Evolutionary conservation across 441 rosid genomes (phyloP), one percentile per base, ranked within the genome.

Genomic region (Populus trichocarpa): DNA sequence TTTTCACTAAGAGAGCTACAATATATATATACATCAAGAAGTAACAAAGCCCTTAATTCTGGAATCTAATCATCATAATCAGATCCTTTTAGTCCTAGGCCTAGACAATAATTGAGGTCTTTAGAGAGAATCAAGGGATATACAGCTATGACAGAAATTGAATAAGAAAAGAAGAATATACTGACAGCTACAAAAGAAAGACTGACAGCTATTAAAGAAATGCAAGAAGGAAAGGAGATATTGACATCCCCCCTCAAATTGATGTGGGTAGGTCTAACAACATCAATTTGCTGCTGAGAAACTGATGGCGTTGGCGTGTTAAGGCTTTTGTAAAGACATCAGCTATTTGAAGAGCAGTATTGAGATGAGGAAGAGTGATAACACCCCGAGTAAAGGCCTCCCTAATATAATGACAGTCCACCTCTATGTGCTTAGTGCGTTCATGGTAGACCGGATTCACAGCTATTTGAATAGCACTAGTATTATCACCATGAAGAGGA

Each of bases 351-450:
- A 18, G 25, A 32, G 8, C 23, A 6, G 23, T 25, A 13, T 16
- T 22, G 18, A 76, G 13, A 32, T 76, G 30, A 8, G 75, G 42
- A 67, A 81, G 70, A 13, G 70, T 25, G 20, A 77, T 38, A 9
- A 11, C 8, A 33, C 36, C 36, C n/a, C 26, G 9, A 2, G 8
- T 1, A 20, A 67, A 6, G 3, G 2, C 18, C 23, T 76, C 67
- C 1, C n/a, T 14, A 10, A 67, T 68, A 4, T 33, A 33, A 33
- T 33, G 36, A 33, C 1, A 33, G 7, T 33, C 36, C 36, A 33
- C 36, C 36, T 33, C 35, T 59, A 18, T 69, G 0, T 36, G 40
- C 59, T 33, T 33, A 6, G 36, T 33, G 36, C 36, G 0, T 33
- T 33, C 36, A 32, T 73, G 70, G 6, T 10, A 79, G 2, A 74